Conservation (phyloP, 2,329 filamentous ascomycete genomes). For the Fusarium foetens region DNA sequence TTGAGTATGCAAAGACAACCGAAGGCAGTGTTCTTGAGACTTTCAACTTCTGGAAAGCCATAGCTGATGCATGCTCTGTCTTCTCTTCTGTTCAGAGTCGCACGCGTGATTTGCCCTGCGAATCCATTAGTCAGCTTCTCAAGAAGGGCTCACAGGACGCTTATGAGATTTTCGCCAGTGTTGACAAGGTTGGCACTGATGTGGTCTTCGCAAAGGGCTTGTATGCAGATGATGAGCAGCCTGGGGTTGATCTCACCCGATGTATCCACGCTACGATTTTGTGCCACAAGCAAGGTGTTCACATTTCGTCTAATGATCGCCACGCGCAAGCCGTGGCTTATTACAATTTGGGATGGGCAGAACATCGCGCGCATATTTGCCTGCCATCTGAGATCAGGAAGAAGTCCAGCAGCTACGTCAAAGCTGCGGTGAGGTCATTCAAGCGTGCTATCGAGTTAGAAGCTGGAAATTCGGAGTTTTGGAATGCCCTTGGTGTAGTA, state of each 20-base stretch:
- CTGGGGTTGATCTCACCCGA: conserved; percentile 63
- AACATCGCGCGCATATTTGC: conserved; percentile 81
- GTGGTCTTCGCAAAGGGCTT: conserved; percentile 57
- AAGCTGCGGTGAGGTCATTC: conserved; percentile 87
- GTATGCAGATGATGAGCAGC: conserved; percentile 58
- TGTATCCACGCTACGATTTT: conserved; percentile 79
- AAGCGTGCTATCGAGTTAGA: conserved; percentile 96
- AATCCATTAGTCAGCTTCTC: conserved; percentile 68
- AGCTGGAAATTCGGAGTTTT: conserved; percentile 93
- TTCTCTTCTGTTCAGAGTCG: conserved; percentile 83
- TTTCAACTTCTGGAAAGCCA: conserved; percentile 95
- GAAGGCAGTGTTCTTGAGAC: conserved; percentile 70
- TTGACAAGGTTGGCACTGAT: conserved; percentile 70
- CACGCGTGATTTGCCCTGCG: conserved; percentile 68
- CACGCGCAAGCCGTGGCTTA: conserved; percentile 95
- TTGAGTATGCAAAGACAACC: conserved; percentile 73
- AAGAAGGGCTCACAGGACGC: conserved; percentile 61
- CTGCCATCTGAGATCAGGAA: conserved; percentile 64
- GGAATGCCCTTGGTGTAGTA: conserved; percentile 93
- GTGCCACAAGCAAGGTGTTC: conserved; percentile 86
- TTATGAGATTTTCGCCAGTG: conserved; percentile 71
- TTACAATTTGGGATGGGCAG: conserved; percentile 96
- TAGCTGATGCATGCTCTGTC: conserved; percentile 87
- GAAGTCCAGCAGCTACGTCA: conserved; percentile 75
- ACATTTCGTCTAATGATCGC: conserved; percentile 75